Percentiles rank a stretch among this genome's conserved stretches.
Conservation (phyloP, 345 rosid genomes). For the Lumnitzera littorea region DNA sequence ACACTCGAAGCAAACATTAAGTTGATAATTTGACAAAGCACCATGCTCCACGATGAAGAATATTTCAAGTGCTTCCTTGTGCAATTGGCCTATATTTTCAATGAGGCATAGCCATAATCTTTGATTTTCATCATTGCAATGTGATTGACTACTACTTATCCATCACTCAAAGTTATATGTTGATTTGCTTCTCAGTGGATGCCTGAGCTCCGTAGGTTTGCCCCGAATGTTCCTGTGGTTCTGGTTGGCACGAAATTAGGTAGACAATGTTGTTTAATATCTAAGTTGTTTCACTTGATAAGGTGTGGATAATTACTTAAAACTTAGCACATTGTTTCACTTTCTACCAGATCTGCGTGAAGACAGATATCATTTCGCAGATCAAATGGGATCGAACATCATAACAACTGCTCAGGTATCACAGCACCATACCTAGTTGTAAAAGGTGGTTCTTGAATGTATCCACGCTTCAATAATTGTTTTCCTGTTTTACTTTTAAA, state of each 20-base stretch:
- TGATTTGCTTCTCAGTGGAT: conserved; percentile 61
- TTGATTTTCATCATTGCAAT: not conserved
- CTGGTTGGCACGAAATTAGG: conserved; percentile 98
- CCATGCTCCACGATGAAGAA: too few relatives aligned
- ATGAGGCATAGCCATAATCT: too few relatives aligned
- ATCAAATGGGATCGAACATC: conserved; percentile 58
- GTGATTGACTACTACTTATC: not conserved
- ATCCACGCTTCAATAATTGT: not conserved
- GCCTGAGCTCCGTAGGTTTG: conserved; percentile 96
- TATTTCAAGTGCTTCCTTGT: not conserved
- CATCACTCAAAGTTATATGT: conserved; percentile 10
- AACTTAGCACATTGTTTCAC: not conserved
- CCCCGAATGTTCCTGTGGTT: conserved; percentile 91
- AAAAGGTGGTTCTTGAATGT: too few relatives aligned
- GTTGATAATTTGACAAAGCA: too few relatives aligned
- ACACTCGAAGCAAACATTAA: too few relatives aligned
- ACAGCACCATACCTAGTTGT: too few relatives aligned
- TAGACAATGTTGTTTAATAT: conserved; percentile 11
- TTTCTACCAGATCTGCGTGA: conserved; percentile 70
- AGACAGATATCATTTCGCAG: conserved; percentile 56
- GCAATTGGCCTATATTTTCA: not conserved
- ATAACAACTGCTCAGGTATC: conserved; percentile 73
- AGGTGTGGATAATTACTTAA: too few relatives aligned
- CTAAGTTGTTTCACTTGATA: too few relatives aligned
- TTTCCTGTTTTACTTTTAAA: conserved; percentile 3